These are phyloP conservation scores for Hymenoscyphus albidus DNA, from an alignment of 2,329 filamentous ascomycete species.

Conservation along the genomic window DNA sequence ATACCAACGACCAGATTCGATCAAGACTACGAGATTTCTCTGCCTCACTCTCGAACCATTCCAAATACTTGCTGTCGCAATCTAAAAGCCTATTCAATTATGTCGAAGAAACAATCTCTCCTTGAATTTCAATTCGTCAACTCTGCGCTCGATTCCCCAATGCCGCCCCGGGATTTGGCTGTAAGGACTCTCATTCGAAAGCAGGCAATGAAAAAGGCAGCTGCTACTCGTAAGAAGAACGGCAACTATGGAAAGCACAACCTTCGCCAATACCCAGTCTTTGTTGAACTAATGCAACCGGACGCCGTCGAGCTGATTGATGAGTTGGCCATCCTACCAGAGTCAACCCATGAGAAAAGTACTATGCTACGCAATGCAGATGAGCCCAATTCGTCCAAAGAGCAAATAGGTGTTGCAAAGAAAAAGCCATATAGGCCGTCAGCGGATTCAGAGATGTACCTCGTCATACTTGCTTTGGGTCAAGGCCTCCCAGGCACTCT, in stretches of 20 bases:
- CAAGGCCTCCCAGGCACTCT: slow-evolving; percentile 12
- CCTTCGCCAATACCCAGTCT: slow-evolving; percentile 31
- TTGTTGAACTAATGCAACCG: slow-evolving; percentile 8
- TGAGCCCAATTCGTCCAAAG: neutral
- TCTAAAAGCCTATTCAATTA: neutral
- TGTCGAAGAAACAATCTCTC: slow-evolving; percentile 10
- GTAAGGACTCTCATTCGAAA: slow-evolving; percentile 35
- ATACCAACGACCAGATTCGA: neutral
- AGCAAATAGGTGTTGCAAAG: neutral
- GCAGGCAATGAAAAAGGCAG: slow-evolving; percentile 40
- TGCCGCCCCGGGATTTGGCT: slow-evolving; percentile 23
- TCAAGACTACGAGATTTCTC: neutral
- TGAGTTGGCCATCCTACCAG: neutral
- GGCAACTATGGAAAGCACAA: slow-evolving; percentile 36
- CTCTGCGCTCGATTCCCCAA: slow-evolving; percentile 25
- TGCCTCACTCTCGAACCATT: neutral
- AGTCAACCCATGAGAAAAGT: neutral
- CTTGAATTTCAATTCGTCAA: slow-evolving; percentile 31
- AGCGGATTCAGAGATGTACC: slow-evolving; percentile 5
- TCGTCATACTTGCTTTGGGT: slow-evolving; percentile 7
- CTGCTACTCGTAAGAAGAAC: slow-evolving; percentile 31
- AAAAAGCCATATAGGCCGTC: neutral
- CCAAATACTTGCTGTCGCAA: neutral
- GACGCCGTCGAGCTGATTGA: neutral
- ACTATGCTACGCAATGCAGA: neutral